Conservation (phyloP, 2,329 filamentous ascomycete genomes). For the Fusarium annulatum region DNA sequence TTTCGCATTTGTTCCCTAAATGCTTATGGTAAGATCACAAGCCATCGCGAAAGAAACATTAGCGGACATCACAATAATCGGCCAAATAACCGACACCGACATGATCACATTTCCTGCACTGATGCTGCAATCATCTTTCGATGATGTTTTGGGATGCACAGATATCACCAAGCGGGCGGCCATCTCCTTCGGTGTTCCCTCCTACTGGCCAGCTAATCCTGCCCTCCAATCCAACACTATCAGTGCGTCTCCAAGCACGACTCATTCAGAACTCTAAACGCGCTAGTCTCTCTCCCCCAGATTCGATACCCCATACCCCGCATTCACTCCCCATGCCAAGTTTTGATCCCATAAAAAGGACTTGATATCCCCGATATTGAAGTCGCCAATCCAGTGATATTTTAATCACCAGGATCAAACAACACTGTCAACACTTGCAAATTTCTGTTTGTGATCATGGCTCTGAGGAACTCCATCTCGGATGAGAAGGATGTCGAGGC, state of each 20-base stretch:
- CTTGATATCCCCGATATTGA: not conserved
- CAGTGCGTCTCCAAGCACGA: not conserved
- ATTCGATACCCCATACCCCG: conserved; percentile 28
- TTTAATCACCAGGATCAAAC: not conserved
- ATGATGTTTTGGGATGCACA: not conserved
- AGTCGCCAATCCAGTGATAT: not conserved
- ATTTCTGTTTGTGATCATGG: not conserved
- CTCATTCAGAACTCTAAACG: not conserved
- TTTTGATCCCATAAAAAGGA: conserved; percentile 19
- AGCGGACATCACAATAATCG: not conserved
- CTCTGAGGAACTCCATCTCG: conserved; percentile 10
- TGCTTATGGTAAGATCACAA: fast-evolving
- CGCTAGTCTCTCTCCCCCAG: conserved; percentile 11
- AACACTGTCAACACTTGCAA: not conserved
- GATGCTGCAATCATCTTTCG: not conserved
- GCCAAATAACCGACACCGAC: not conserved
- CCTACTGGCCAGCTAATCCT: conserved; percentile 2
- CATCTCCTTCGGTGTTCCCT: conserved; percentile 15
- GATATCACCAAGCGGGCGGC: not conserved
- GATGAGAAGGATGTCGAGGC: conserved; percentile 38
- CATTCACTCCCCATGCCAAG: not conserved
- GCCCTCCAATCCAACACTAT: not conserved
- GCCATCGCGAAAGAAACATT: fast-evolving
- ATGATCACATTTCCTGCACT: not conserved
- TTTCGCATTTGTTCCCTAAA: not conserved